Percentiles rank a stretch among this genome's conserved stretches.
Conservation (phyloP, 2,329 filamentous ascomycete species). For the Seiridium unicorne region DNA sequence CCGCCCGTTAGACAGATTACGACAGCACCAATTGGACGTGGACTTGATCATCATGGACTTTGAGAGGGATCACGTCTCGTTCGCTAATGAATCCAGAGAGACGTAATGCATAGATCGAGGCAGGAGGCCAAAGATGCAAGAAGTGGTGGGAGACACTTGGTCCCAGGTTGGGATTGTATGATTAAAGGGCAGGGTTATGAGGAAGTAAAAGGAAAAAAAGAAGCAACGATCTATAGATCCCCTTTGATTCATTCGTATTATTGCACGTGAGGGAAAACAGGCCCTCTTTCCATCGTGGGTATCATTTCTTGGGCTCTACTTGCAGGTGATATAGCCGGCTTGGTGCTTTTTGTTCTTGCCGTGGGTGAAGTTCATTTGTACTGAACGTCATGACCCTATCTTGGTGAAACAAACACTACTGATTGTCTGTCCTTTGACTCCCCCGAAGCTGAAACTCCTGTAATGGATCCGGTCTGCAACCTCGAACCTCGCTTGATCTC, state of each 20-base stretch:
- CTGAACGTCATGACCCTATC: conserved; percentile 20
- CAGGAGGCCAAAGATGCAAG: neutral
- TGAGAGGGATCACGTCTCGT: neutral
- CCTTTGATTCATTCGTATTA: neutral
- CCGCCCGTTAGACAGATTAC: neutral
- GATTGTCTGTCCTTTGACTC: conserved; percentile 83
- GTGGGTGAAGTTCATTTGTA: neutral
- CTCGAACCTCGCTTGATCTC: conserved; percentile 40
- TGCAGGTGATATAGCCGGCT: neutral
- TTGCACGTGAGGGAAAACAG: neutral
- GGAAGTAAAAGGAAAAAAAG: neutral
- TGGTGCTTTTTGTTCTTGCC: neutral
- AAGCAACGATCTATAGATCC: conserved; percentile 1
- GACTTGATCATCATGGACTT: neutral
- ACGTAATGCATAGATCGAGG: neutral
- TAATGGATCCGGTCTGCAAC: conserved; percentile 74
- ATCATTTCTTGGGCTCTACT: neutral
- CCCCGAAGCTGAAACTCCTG: conserved; percentile 84
- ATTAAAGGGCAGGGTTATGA: neutral
- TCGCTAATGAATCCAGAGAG: conserved; percentile 3
- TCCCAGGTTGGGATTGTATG: neutral
- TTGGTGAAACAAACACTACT: conserved; percentile 80
- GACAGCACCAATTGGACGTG: neutral
- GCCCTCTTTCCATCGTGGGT: neutral
- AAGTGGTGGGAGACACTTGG: neutral